A percentile compares a stretch with the other conserved stretches of the same genome.
These are phyloP conservation scores for Gastroboletus turbinatus DNA, from an alignment of 1,284 basidiomycete species.

Conservation along the genomic window DNA sequence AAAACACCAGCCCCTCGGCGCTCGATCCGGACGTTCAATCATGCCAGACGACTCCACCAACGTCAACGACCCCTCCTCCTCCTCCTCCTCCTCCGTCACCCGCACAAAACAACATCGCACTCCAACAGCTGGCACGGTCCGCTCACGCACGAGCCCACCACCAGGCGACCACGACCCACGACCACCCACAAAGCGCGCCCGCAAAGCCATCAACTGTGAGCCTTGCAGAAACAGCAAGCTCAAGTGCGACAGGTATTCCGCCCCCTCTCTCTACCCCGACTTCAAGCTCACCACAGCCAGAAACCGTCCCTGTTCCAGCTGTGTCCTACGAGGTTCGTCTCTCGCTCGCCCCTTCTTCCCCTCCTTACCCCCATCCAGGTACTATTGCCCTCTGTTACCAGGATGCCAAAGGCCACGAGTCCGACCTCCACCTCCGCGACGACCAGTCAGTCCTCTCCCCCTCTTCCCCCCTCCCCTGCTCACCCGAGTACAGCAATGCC, in stretches of 20 bases:
- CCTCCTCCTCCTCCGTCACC: slow-evolving; percentile 30
- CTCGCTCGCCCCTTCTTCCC: not conserved
- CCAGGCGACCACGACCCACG: slow-evolving; percentile 49
- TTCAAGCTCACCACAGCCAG: slow-evolving; percentile 39
- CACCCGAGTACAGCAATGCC: slow-evolving; percentile 38
- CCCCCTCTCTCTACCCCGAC: slow-evolving; percentile 9
- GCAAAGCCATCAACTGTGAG: slow-evolving; percentile 83
- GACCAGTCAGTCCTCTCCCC: slow-evolving; percentile 47
- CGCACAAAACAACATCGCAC: slow-evolving; percentile 41
- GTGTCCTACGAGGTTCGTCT: slow-evolving; percentile 65
- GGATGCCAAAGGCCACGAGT: slow-evolving; percentile 57
- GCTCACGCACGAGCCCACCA: slow-evolving; percentile 47
- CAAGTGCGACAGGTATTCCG: slow-evolving; percentile 72
- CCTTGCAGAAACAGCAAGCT: slow-evolving; percentile 82
- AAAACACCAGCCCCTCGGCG: slow-evolving; percentile 20
- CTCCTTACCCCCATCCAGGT: slow-evolving; percentile 40
- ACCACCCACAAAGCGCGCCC: slow-evolving; percentile 70
- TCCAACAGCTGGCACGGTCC: slow-evolving; percentile 38
- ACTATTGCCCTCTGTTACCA: slow-evolving; percentile 77
- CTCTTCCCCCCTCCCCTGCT: slow-evolving; percentile 5
- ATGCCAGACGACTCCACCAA: slow-evolving; percentile 48
- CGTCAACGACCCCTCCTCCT: slow-evolving; percentile 16
- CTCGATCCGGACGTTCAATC: slow-evolving; percentile 31
- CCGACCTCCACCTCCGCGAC: slow-evolving; percentile 50
- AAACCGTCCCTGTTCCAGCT: slow-evolving; percentile 80